Conservation (phyloP, 495 filamentous ascomycete genomes). For the Xylaria telfairii region DNA sequence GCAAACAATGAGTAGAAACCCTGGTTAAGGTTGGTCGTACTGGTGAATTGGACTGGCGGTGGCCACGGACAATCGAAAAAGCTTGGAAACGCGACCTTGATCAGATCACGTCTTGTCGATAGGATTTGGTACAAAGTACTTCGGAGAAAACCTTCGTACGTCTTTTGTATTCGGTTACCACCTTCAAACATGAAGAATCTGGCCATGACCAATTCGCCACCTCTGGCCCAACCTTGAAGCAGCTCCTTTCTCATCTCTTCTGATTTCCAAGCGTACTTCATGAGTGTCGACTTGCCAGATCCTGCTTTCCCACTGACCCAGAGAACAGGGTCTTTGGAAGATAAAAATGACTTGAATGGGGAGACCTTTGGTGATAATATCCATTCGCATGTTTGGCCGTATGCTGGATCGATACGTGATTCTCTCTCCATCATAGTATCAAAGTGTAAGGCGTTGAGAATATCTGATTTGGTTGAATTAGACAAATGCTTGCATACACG, state of each 20-base stretch:
- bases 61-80: slow-evolving; percentile 39
- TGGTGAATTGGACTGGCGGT: slow-evolving; percentile 38
- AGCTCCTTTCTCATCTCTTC: slow-evolving; percentile 33
- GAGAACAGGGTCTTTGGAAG: slow-evolving; percentile 33
- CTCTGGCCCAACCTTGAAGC: slow-evolving; percentile 31
- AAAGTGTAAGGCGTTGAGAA: slow-evolving; percentile 39
- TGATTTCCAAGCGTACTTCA: slow-evolving; percentile 40
- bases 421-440: slow-evolving; percentile 42
- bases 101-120: slow-evolving; percentile 33
- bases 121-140: slow-evolving; percentile 49
- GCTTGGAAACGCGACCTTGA: slow-evolving; percentile 40
- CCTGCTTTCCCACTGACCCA: slow-evolving; percentile 46
- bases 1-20: slow-evolving; percentile 39
- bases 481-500: not conserved
- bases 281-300: slow-evolving; percentile 46
- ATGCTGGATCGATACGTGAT: slow-evolving; percentile 37
- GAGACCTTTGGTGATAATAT: slow-evolving; percentile 35
- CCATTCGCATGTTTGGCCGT: slow-evolving; percentile 43
- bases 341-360: slow-evolving; percentile 30
- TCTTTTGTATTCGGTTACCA: slow-evolving; percentile 49
- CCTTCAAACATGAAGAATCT: slow-evolving; percentile 52
- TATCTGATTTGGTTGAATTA: slow-evolving; percentile 31
- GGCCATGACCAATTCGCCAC: slow-evolving; percentile 37
- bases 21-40: slow-evolving; percentile 38
- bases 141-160: slow-evolving; percentile 48